Evolutionary conservation across 208 protist species (phyloP).

Genomic region (Trypanosoma boissoni): DNA sequence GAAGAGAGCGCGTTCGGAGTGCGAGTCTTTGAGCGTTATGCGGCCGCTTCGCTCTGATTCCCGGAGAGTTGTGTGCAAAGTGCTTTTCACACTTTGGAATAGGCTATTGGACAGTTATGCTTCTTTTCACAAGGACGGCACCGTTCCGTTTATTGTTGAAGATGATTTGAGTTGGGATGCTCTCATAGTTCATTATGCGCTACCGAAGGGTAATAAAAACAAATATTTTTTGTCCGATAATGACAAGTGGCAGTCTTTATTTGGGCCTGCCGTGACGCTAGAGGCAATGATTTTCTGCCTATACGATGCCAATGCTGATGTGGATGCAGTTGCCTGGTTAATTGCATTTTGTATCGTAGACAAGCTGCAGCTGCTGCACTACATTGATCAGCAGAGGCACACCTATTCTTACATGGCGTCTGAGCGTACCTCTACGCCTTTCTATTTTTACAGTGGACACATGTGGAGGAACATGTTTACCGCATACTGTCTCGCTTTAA

Average conservation of each 20-base stretch:
- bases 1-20: no score
- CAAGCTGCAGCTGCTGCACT: slow-evolving; percentile 49
- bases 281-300: slow-evolving; percentile 65
- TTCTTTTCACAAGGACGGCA: neutral
- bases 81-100: slow-evolving; percentile 27
- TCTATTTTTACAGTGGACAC: slow-evolving; percentile 14
- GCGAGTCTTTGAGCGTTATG: no score
- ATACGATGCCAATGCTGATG: slow-evolving; percentile 39
- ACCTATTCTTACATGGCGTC: neutral
- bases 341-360: slow-evolving; percentile 78
- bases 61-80: no score
- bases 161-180: neutral
- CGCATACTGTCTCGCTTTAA: slow-evolving; percentile 61
- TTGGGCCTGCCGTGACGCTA: slow-evolving; percentile 13
- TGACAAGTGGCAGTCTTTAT: slow-evolving; percentile 27
- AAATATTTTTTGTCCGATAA: slow-evolving; percentile 5
- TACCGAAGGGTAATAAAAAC: no score
- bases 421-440: neutral
- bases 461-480: slow-evolving; percentile 52
- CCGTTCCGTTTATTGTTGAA: slow-evolving; percentile 12
- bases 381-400: slow-evolving; percentile 28
- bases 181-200: no score
- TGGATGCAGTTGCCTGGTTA: slow-evolving; percentile 60
- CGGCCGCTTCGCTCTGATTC: no score
- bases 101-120: slow-evolving; percentile 22